Evolutionary conservation across 1,139 yeast species (phyloP), one percentile per base, ranked within the genome.

Genomic region (Lodderomyces beijingensis): DNA sequence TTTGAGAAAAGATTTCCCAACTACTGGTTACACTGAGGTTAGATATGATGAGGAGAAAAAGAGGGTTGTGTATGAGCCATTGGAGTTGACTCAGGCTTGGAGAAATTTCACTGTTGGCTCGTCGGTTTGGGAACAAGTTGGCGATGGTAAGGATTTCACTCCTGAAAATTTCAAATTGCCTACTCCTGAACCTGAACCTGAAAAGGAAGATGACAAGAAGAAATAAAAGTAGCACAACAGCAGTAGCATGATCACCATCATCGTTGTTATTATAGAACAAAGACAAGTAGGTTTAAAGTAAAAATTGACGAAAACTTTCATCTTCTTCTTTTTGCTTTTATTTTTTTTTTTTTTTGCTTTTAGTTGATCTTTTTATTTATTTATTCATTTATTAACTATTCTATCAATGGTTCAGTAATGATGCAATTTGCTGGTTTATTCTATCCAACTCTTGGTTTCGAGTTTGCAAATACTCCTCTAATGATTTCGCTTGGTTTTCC

Each of bases 101-200:
- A 79, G 95, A 71, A 82, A 85, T 67, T 86, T 86, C 62, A 70
- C 86, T 25, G 94, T 84, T 36, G 95, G 95, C 32, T 77, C 91
- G 16, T 78, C 93, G 26, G 87, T 82, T 36, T 86, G 95, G 94
- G 95, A 86, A 59, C 95, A 84, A 48, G 91, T 84, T 47, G 95
- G 95, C 41, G 84, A 80, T 30, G 95, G 95, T 52, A 70, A 77
- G 46, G 95, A 86, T 56, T 77, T 72, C 47, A 77, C 93, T 22
- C 95, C 95, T 8, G 89, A 80, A 42, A 61, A 76, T 15, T 85
- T 85, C 70, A 81, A 80, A 59, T 75, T 85, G 53, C 94, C 95
- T 36, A 72, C 79, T 36, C 93, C 94, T 30, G 80, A 78, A 60
- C 86, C 89, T 14, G 93, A 83, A 54, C 82, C 82, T 28, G 70